phyloP scores from a whole-genome alignment of 2,329 filamentous ascomycete genomes.

The Hymenoscyphus repandus region DNA sequence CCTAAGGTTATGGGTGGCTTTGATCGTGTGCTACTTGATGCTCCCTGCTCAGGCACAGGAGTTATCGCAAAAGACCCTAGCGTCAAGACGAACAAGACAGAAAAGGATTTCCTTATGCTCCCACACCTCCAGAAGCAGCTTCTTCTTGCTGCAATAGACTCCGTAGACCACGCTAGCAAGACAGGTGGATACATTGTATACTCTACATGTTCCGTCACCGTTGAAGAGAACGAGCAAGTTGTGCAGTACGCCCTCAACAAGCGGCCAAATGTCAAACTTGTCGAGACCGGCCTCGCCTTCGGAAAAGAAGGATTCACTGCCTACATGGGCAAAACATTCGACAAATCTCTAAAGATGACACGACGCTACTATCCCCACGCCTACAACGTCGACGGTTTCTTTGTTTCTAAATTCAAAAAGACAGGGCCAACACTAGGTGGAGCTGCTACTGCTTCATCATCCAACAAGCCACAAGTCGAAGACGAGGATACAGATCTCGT shows the following conservation, averaged over 20 bases:
- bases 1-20: slow-evolving; percentile 94
- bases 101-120: slow-evolving; percentile 87
- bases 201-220: slow-evolving; percentile 90
- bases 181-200: slow-evolving; percentile 95
- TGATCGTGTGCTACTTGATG: slow-evolving; percentile 88
- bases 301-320: slow-evolving; percentile 89
- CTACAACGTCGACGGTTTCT: slow-evolving; percentile 97
- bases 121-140: slow-evolving; percentile 95
- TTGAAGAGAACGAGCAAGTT: slow-evolving; percentile 91
- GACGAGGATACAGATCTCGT: slow-evolving; percentile 40
- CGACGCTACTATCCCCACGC: slow-evolving; percentile 84
- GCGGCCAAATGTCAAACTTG: slow-evolving; percentile 87
- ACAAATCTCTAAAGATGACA: slow-evolving; percentile 76
- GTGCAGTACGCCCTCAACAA: slow-evolving; percentile 90
- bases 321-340: slow-evolving; percentile 89
- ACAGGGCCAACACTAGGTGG: slow-evolving; percentile 62
- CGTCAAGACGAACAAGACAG: slow-evolving; percentile 98
- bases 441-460: slow-evolving; percentile 20
- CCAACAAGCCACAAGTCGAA: slow-evolving; percentile 29
- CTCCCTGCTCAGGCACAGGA: slow-evolving; percentile 92
- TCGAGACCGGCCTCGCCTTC: slow-evolving; percentile 85
- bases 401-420: slow-evolving; percentile 97
- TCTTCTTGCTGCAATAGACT: slow-evolving; percentile 88
- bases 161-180: slow-evolving; percentile 83
- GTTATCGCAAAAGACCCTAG: slow-evolving; percentile 96